Conservation (phyloP, 345 rosid genomes). For the Eucalyptus sp. region DNA sequence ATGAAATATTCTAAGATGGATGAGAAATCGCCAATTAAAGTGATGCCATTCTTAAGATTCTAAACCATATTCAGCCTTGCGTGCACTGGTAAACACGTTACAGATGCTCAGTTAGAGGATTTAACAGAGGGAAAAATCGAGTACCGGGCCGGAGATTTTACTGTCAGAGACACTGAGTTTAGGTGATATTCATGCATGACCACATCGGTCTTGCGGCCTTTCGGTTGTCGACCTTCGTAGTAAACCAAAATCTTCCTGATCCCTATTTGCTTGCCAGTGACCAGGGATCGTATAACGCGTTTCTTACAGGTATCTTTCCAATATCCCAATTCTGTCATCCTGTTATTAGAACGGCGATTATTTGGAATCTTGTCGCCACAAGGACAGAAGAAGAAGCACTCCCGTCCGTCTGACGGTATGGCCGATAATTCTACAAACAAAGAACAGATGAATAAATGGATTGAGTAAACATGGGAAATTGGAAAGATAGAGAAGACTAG, state of each 20-base stretch:
- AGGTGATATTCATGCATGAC: not conserved
- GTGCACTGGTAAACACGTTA: not conserved
- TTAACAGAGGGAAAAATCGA: not conserved
- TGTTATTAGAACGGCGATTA: not conserved
- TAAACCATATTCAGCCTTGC: not conserved
- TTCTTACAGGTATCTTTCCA: not conserved
- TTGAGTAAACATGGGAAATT: not conserved
- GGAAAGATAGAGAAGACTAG: not conserved
- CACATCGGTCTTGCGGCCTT: not conserved
- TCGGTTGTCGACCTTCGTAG: not conserved
- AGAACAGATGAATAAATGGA: not conserved
- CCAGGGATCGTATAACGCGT: not conserved
- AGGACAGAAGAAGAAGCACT: not conserved
- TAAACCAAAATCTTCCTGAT: not conserved
- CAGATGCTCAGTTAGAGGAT: not conserved
- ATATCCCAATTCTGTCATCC: not conserved
- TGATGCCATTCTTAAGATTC: not conserved
- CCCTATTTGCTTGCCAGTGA: not conserved
- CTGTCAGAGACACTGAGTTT: not conserved
- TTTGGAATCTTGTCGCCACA: not conserved
- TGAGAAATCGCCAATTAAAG: not conserved
- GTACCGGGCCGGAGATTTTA: not conserved
- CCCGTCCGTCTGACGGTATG: not conserved
- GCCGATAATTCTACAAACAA: not conserved
- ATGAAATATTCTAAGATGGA: not conserved